Percentiles rank a stretch among this genome's conserved stretches.
Conservation (phyloP, 2,329 filamentous ascomycete genomes). For the Arthrocladium fulminans region DNA sequence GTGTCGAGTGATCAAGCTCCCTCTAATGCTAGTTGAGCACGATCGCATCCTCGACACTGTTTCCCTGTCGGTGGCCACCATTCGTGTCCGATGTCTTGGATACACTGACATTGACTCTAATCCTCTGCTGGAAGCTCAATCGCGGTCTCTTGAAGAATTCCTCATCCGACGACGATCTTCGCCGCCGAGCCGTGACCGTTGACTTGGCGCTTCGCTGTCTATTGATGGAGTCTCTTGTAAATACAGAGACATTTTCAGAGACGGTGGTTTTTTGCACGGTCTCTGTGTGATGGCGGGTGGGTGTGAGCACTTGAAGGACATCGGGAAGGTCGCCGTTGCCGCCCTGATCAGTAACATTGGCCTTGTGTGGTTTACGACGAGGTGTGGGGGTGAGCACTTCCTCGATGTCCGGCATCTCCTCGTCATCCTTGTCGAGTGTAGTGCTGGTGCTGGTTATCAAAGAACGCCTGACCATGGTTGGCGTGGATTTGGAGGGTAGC, state of each 20-base stretch:
- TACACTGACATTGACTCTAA: not conserved
- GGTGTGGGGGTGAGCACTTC: not conserved
- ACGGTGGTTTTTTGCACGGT: not conserved
- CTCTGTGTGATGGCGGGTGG: no score
- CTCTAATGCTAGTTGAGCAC: no score
- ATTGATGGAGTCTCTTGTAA: not conserved
- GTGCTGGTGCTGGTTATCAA: not conserved
- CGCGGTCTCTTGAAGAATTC: not conserved
- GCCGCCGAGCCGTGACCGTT: not conserved
- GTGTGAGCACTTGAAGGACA: no score
- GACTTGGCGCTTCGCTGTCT: not conserved
- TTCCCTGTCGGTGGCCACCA: not conserved
- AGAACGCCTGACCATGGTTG: not conserved
- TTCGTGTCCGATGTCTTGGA: not conserved
- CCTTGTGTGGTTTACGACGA: no score
- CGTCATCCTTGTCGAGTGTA: not conserved
- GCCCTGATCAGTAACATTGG: no score
- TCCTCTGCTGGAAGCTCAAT: not conserved
- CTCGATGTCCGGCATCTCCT: not conserved
- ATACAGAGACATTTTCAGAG: not conserved
- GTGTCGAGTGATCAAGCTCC: no score
- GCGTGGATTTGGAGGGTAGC: not conserved
- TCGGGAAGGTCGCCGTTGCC: no score
- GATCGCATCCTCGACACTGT: not conserved
- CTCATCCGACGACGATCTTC: not conserved